Evolutionary conservation across 441 rosid genomes (phyloP), one percentile per base, ranked within the genome.

Genomic region (Erodium moschatum): DNA sequence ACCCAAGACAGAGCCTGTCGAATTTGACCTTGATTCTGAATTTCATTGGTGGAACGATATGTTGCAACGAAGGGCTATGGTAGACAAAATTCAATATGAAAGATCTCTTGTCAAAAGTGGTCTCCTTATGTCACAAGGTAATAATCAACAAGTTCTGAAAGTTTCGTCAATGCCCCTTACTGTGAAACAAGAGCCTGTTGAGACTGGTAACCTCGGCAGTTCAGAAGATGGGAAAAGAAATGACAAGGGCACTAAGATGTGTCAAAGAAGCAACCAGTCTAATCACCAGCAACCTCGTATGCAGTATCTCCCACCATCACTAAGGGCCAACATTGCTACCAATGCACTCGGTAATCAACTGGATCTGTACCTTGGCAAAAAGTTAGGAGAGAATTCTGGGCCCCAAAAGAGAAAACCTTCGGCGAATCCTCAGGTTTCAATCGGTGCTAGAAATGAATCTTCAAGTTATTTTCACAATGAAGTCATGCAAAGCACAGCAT

Each of bases 1-100:
- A 13, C 81, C 78, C 67, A 74, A 69, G 78, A 60, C 54, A 64
- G 81, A 74, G 66, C 73, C 73, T 15, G 2, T 27, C 29, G 72
- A 74, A 12, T 69, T 78, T 38, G n/a, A 64, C 63, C 70, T 16
- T 65, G 63, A 61, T 69, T 68, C 58, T 5, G 67, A 48, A 29
- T 38, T 62, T 2, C 71, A 8, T 13, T 29, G 60, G 67, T 72
- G 56, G 35, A 71, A 61, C 12, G 16, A 38, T 65, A 6, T 58
- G 46, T 50, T 40, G 60, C 58, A 54, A 46, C 65, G 64, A 33
- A 48, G 60, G 66, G 31, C 12, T 15, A 69, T 56, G 12, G 42
- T 72, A 29, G 67, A 50, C 35, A 73, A 60, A 20, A 8, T 6
- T 35, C 54, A 5, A 5, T 10, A 24, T 69, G 73, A 58, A 66